Percentiles rank a stretch among this genome's conserved stretches.
These are phyloP conservation scores for Suillus plorans DNA, from an alignment of 768 basidiomycete species.

Conservation along the genomic window DNA sequence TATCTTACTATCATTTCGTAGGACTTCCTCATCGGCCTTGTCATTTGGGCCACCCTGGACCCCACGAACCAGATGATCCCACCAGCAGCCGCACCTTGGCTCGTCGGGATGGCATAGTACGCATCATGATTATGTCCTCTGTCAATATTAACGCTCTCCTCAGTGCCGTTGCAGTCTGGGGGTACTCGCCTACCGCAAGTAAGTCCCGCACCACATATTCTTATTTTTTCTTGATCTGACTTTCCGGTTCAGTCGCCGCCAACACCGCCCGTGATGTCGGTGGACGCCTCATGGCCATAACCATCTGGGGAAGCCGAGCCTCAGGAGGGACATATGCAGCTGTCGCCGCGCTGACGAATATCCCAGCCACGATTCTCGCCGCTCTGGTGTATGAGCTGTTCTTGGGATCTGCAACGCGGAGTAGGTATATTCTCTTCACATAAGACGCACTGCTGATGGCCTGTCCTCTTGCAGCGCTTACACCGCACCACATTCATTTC, in stretches of 20 bases:
- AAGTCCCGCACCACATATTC: conserved; percentile 12
- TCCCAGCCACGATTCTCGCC: conserved; percentile 60
- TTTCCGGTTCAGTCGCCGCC: conserved; percentile 44
- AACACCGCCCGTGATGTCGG: conserved; percentile 73
- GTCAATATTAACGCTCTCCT: background rate
- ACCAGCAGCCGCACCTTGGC: conserved; percentile 49
- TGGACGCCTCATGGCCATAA: conserved; percentile 57
- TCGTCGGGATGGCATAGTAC: conserved; percentile 61
- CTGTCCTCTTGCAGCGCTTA: conserved; percentile 17
- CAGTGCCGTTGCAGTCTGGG: conserved; percentile 61
- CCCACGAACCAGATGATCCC: conserved; percentile 60
- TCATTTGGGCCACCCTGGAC: conserved; percentile 54
- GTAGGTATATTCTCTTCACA: conserved; percentile 32
- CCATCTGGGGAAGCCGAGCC: conserved; percentile 58
- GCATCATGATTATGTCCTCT: conserved; percentile 17
- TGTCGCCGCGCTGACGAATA: conserved; percentile 62
- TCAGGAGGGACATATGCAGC: conserved; percentile 58
- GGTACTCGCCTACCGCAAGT: conserved; percentile 53
- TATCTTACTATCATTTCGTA: conserved; percentile 10
- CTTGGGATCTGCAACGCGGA: conserved; percentile 57
- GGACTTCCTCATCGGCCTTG: conserved; percentile 49
- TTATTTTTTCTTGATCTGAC: background rate
- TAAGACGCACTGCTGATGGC: conserved; percentile 12
- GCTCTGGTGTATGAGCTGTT: conserved; percentile 55
- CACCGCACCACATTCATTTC: conserved; percentile 21